Evolutionary conservation across 2,329 filamentous ascomycete genomes (phyloP).

Genomic region (Cylindrodendrum hubeiense): DNA sequence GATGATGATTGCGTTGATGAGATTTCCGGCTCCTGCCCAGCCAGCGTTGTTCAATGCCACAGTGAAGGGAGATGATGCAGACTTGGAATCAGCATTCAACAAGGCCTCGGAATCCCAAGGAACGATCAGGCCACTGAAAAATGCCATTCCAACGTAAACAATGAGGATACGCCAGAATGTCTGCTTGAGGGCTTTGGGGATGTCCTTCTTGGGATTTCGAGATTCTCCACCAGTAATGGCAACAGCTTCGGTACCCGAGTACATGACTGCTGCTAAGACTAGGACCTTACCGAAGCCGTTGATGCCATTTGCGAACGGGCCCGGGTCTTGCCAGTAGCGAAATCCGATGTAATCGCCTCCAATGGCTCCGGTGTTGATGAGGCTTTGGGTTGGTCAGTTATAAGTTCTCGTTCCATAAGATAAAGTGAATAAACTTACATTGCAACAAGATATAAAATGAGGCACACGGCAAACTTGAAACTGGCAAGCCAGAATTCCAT

Average conservation of each 20-base stretch:
- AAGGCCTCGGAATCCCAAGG: conserved; percentile 12
- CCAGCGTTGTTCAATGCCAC: conserved; percentile 16
- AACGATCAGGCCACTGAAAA: conserved; percentile 16
- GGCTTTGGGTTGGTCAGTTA: not conserved
- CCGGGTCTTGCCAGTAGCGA: conserved; percentile 16
- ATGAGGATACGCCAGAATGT: conserved; percentile 19
- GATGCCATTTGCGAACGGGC: conserved; percentile 21
- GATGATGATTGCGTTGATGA: conserved; percentile 18
- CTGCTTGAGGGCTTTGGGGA: conserved; percentile 16
- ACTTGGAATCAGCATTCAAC: conserved; percentile 9
- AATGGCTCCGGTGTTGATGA: conserved; percentile 15
- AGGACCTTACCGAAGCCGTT: conserved; percentile 29
- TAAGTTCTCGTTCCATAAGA: not conserved
- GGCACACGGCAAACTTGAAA: conserved; percentile 6
- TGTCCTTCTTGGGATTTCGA: conserved; percentile 20
- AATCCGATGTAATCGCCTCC: conserved; percentile 17
- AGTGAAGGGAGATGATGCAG: conserved; percentile 15
- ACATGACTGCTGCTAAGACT: conserved; percentile 28
- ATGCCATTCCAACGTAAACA: conserved; percentile 15
- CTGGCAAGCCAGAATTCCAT: conserved; percentile 29
- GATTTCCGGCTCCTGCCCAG: conserved; percentile 18
- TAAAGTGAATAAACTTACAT: not conserved
- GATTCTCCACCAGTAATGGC: conserved; percentile 16
- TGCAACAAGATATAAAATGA: conserved; percentile 18
- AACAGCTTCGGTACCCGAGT: conserved; percentile 27